Evolutionary conservation across 2,329 filamentous ascomycete genomes (phyloP).

Genomic region (Stylonectria norvegica): DNA sequence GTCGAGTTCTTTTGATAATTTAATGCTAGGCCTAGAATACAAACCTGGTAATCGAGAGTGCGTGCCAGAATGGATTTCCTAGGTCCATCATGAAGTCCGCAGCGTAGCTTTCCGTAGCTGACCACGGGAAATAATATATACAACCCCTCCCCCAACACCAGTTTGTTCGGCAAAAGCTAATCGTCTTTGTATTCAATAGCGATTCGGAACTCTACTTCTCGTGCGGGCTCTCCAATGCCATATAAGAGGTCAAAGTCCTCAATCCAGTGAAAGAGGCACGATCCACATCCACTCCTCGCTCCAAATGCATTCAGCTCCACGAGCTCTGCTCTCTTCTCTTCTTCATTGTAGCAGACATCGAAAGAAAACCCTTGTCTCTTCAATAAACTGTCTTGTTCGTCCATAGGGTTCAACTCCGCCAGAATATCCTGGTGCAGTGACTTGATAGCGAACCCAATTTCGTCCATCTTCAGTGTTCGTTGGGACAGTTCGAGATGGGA

Average conservation of each 20-base stretch:
- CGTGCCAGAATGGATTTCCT: too few species aligned
- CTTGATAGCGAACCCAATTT: conserved; percentile 6
- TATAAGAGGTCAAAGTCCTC: conserved; percentile 36
- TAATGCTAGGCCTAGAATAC: too few species aligned
- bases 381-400: conserved; percentile 28
- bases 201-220: conserved; percentile 31
- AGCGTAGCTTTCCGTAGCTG: too few species aligned
- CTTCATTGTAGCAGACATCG: conserved; percentile 38
- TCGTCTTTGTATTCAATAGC: too few species aligned
- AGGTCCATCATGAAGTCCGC: too few species aligned
- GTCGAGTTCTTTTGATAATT: too few species aligned
- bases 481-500: conserved; percentile 1
- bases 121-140: too few species aligned
- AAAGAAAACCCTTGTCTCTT: conserved; percentile 41
- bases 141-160: too few species aligned
- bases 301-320: conserved; percentile 47
- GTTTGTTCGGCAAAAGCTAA: too few species aligned
- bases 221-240: conserved; percentile 22
- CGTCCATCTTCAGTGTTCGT: conserved; percentile 8
- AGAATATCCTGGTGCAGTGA: conserved; percentile 8
- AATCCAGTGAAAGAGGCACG: conserved; percentile 46
- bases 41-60: too few species aligned
- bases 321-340: conserved; percentile 22
- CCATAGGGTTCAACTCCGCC: conserved; percentile 1
- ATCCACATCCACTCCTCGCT: conserved; percentile 40